phyloP scores from a whole-genome alignment of 305 asterid genomes.

The Lippia alba region DNA sequence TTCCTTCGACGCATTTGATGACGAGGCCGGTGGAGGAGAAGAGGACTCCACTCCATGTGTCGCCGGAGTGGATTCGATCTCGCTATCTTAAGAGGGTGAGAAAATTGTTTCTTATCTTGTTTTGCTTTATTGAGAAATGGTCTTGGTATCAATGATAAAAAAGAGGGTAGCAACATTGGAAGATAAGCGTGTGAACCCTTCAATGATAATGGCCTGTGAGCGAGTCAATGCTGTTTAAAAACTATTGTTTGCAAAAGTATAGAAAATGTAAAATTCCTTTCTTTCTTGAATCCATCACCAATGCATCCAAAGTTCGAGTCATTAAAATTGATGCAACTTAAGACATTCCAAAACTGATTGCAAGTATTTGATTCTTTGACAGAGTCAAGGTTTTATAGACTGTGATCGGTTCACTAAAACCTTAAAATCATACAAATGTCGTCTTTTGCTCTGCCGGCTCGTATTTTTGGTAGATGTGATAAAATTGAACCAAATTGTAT shows the following conservation, averaged over 20 bases:
- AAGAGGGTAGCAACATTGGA: conserved; percentile 1
- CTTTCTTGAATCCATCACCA: neutral
- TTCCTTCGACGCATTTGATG: conserved; percentile 89
- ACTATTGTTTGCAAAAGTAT: conserved; percentile 4
- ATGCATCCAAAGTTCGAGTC: conserved; percentile 19
- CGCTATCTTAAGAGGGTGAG: conserved; percentile 61
- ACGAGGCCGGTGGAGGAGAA: conserved; percentile 79
- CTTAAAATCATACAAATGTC: neutral
- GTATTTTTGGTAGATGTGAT: neutral
- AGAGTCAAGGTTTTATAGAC: neutral
- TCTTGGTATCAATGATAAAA: neutral
- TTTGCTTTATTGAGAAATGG: conserved; percentile 5
- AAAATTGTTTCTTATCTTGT: neutral
- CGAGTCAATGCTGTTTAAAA: neutral
- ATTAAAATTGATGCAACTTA: conserved; percentile 15
- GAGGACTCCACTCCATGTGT: conserved; percentile 64
- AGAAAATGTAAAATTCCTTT: neutral
- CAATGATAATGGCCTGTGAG: neutral
- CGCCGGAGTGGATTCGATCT: conserved; percentile 82
- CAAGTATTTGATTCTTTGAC: conserved; percentile 15
- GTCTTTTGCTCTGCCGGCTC: conserved; percentile 11
- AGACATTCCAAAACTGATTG: neutral
- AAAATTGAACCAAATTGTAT: neutral
- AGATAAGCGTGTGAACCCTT: neutral
- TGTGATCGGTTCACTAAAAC: conserved; percentile 8